Evolutionary conservation across 1,284 basidiomycete genomes (phyloP).

Genomic region (Heliocybe sulcata): DNA sequence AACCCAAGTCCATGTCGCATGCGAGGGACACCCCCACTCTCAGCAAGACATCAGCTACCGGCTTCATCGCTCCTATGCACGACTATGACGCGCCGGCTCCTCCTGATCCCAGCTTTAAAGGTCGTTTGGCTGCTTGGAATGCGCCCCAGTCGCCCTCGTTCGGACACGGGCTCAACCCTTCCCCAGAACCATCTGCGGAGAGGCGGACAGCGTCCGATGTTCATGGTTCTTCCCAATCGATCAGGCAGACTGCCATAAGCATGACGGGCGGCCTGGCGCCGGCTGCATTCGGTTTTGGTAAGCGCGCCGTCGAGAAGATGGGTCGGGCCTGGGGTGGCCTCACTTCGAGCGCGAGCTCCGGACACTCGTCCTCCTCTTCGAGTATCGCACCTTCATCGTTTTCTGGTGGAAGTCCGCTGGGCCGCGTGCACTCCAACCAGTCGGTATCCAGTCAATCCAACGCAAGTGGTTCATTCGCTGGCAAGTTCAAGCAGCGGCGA

Average conservation of each 20-base stretch:
- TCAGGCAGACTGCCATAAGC: conserved; percentile 62
- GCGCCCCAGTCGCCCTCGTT: conserved; percentile 20
- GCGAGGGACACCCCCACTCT: conserved; percentile 28
- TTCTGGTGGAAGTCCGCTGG: conserved; percentile 21
- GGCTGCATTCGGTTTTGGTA: conserved; percentile 44
- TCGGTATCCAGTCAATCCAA: conserved; percentile 15
- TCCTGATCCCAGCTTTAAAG: conserved; percentile 29
- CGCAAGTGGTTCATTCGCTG: conserved; percentile 6
- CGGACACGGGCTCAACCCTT: conserved; percentile 14
- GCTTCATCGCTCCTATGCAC: conserved; percentile 30
- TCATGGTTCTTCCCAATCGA: conserved; percentile 22
- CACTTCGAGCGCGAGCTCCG: conserved; percentile 33
- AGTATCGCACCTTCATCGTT: conserved; percentile 23
- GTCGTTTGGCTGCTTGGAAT: conserved; percentile 43
- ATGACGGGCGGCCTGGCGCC: conserved; percentile 59
- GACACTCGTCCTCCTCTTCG: conserved; percentile 33
- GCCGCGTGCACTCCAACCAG: conserved; percentile 31
- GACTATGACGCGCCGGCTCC: conserved; percentile 27
- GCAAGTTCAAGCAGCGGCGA: conserved; percentile 34
- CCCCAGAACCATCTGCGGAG: conserved; percentile 16
- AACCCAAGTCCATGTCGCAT: neutral
- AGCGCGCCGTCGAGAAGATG: conserved; percentile 69
- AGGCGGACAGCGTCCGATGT: conserved; percentile 12
- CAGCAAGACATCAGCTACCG: conserved; percentile 32
- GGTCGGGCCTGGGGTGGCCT: conserved; percentile 54